phyloP scores from a whole-genome alignment of 495 filamentous ascomycete species.

The Daldinia childiae region DNA sequence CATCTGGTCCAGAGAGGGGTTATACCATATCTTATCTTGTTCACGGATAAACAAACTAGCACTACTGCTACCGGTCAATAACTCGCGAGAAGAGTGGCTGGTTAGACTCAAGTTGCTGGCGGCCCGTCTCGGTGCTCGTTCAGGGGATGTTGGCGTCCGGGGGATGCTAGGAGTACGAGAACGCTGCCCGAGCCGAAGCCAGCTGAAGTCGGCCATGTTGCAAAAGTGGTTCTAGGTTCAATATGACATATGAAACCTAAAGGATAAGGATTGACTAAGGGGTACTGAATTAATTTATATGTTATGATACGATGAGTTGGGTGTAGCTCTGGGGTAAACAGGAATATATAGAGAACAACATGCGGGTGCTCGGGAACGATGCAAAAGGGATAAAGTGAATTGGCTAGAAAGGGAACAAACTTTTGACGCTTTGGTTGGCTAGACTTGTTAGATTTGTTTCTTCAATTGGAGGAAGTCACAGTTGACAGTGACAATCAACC shows the following conservation, averaged over 20 bases:
- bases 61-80: not conserved
- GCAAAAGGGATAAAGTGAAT: not conserved
- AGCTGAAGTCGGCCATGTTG: conserved; percentile 47
- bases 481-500: not conserved
- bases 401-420: not conserved
- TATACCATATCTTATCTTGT: conserved; percentile 51
- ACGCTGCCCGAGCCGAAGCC: conserved; percentile 44
- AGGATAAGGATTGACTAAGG: too few species aligned
- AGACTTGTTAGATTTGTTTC: not conserved
- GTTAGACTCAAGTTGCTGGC: conserved; percentile 22
- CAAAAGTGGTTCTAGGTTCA: not conserved
- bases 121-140: conserved; percentile 5
- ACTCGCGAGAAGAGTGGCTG: conserved; percentile 1
- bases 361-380: too few species aligned
- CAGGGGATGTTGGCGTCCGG: conserved; percentile 11
- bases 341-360: not conserved
- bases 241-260: not conserved
- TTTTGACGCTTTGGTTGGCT: not conserved
- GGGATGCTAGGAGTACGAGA: conserved; percentile 36
- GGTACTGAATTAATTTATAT: not conserved
- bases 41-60: conserved; percentile 29
- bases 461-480: not conserved
- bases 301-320: not conserved
- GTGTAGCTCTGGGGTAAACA: not conserved
- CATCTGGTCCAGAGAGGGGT: conserved; percentile 55